phyloP scores from a whole-genome alignment of 352 stramenopile species.

The Peronospora destructor region DNA sequence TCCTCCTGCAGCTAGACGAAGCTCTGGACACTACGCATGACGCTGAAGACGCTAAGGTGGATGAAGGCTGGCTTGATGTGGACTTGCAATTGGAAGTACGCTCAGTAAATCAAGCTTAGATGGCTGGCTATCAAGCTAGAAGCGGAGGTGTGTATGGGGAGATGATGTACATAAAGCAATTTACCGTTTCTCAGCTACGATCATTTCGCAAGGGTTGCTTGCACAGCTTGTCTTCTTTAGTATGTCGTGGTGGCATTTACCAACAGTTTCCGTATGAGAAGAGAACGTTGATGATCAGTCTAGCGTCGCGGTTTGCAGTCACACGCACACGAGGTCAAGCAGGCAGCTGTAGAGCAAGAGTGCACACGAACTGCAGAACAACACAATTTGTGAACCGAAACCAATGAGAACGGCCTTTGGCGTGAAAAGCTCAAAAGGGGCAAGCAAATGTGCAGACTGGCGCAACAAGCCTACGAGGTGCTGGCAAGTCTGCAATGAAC shows the following conservation, averaged over 20 bases:
- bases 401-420: constrained; percentile 39
- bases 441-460: constrained; percentile 36
- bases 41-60: constrained; percentile 1
- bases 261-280: too few relatives aligned
- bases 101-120: constrained; percentile 1
- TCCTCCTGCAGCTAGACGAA: constrained; percentile 28
- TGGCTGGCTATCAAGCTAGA: neutral
- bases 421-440: constrained; percentile 39
- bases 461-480: constrained; percentile 22
- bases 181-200: neutral
- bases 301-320: neutral
- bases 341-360: too few relatives aligned
- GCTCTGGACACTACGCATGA: constrained; percentile 18
- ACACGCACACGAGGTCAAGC: too few relatives aligned
- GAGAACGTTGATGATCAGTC: too few relatives aligned
- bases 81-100: constrained; percentile 21
- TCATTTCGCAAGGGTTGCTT: neutral
- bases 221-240: neutral
- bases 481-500: constrained; percentile 40
- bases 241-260: neutral
- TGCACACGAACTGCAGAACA: too few relatives aligned
- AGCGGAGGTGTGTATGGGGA: constrained; percentile 1
- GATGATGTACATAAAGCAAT: neutral
- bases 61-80: constrained; percentile 19
- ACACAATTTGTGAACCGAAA: too few relatives aligned